Evolutionary conservation across 140 eudicot species (phyloP), one percentile per base, ranked within the genome.

Genomic region (Flaveria floridana): DNA sequence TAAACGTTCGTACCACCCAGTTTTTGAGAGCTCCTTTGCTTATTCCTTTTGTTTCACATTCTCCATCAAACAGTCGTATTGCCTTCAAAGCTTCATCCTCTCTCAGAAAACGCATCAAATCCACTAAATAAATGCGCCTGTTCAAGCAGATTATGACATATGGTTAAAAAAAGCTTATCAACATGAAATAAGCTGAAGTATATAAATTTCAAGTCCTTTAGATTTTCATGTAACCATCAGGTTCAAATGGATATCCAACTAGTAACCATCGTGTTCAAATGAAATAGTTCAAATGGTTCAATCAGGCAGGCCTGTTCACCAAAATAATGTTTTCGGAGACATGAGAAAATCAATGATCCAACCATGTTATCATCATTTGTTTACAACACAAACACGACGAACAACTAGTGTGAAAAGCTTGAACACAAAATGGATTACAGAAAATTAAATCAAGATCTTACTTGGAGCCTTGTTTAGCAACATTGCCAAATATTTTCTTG

Each of bases 401-500:
- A 64, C 48, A 64, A 34, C 48, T 5, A 8, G 19, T 21, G 39
- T 7, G 15, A 16, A 51, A 75, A 63, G 18, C 28, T 75, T 1
- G 50, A 48, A 58, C 16, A 25, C 15, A 9, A n/a, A 19, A 26
- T 46, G 9, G 23, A 41, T 68, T 18, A 46, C 9, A 46, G 11
- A 42, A 2, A 18, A 71, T 21, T 1, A 71, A 30, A 23, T 41
- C 16, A 23, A 71, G 20, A 63, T 74, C 84, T 84, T 82, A 93
- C 98, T 84, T 90, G 42, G 96, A 83, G 56, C 94, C 98, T 23
- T 75, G 91, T 78, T 84, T 88, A 52, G 96, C 96, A 9, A 91
- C 97, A 81, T 91, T 89, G 65, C 6, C 4, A 46, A 89, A 91
- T 56, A 91, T 91, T 74, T 77, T 87, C 88, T 89, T 91, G 65